Evolutionary conservation across 1,139 yeast species (phyloP).

Genomic region (Yamadazyma pseudoaaseri): DNA sequence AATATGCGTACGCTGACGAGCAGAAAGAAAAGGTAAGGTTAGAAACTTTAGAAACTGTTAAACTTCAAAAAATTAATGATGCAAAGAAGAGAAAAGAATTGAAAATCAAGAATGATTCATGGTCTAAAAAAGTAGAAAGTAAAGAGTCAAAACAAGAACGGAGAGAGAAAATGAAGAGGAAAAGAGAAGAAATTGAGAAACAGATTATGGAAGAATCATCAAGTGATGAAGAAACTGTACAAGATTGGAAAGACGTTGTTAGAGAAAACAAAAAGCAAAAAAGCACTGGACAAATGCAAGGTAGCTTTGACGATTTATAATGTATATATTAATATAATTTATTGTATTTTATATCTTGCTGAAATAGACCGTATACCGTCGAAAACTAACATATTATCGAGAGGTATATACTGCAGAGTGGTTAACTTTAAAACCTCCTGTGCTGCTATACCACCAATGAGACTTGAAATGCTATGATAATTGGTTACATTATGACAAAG

Average conservation of each 20-base stretch:
- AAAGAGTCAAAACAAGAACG: conserved; percentile 66
- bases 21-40: conserved; percentile 64
- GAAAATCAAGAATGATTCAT: conserved; percentile 61
- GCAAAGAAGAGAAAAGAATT: conserved; percentile 50
- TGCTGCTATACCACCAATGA: conserved; percentile 78
- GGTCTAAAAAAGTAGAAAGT: conserved; percentile 71
- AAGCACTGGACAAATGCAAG: conserved; percentile 42
- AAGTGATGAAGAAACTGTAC: conserved; percentile 47
- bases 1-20: conserved; percentile 60
- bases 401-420: conserved; percentile 73
- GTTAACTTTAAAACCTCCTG: conserved; percentile 69
- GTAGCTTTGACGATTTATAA: conserved; percentile 72
- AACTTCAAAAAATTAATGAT: conserved; percentile 42
- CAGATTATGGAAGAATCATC: conserved; percentile 47
- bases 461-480: conserved; percentile 35
- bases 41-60: conserved; percentile 52
- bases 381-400: conserved; percentile 63
- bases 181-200: conserved; percentile 62
- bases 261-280: conserved; percentile 61
- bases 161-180: conserved; percentile 59
- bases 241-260: conserved; percentile 89
- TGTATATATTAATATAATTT: conserved; percentile 4
- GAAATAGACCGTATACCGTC: conserved; percentile 63
- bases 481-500: conserved; percentile 28
- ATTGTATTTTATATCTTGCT: conserved; percentile 45